Evolutionary conservation across 257 asterid genomes (phyloP), one percentile per base, ranked within the genome.

Genomic region (Rubia yunnanensis): DNA sequence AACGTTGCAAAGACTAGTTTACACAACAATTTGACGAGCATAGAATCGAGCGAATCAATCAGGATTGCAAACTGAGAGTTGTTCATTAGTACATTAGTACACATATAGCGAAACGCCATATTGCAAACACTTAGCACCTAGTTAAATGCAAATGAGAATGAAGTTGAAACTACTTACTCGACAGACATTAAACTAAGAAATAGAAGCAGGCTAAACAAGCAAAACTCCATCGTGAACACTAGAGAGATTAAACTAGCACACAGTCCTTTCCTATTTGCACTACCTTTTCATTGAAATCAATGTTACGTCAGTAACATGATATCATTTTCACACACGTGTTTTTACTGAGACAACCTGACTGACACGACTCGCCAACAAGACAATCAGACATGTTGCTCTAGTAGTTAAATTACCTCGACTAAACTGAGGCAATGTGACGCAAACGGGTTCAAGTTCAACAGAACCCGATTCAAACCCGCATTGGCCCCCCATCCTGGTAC

Each of bases 401-500:
- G n/a, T n/a, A n/a, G n/a, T n/a, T n/a, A 44, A 17, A 44, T 44
- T 44, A 44, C 52, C 52, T 48, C 13, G 56, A 73, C 74, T 61
- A 24, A 53, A 62, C 23, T 61, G 73, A 28, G 80, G 39, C 69
- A 76, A 70, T 27, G 81, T 64, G 36, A 83, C 69, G 73, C 96
- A 86, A 74, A 78, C 39, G 34, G 75, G 75, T 35, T 70, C 77
- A 55, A 63, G 75, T 35, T 70, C 77, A 55, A 63, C 66, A 74
- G 58, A 55, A 7, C 23, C 73, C 24, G 80, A 64, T 64, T 71
- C 83, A 63, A 76, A 85, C 75, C 90, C 95, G 46, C 95, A 86
- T 44, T 77, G 71, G 71, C 89, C 87, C 58, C 89, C 83, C 53
- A 77, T 32, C 61, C 71, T 66, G 31, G 4, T 35, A 73, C 95